These are phyloP conservation scores for Penicillium sclerotigenum DNA, from an alignment of 2,329 filamentous ascomycete species.

Conservation along the genomic window DNA sequence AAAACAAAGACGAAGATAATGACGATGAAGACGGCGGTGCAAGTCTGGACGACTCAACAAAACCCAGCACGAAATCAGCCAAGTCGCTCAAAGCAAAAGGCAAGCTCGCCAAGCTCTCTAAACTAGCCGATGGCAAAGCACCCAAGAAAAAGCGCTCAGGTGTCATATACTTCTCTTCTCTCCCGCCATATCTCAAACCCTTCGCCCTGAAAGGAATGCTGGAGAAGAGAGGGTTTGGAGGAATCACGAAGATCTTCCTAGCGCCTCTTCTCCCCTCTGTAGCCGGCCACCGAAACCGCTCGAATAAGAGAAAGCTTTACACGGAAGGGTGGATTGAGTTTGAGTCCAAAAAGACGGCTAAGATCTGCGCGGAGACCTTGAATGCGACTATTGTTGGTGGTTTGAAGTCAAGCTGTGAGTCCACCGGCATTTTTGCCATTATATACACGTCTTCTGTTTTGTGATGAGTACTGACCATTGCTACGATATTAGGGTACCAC, in stretches of 20 bases:
- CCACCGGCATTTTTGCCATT: not conserved
- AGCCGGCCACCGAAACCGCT: constrained; percentile 23
- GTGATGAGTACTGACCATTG: not conserved
- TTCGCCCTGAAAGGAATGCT: constrained; percentile 45
- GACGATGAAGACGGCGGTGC: constrained; percentile 12
- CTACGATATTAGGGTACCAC: constrained; percentile 30
- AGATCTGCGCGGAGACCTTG: constrained; percentile 45
- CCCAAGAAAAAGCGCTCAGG: constrained; percentile 38
- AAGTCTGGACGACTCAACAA: constrained; percentile 11
- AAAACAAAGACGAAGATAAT: constrained; percentile 9
- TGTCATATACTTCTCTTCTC: constrained; percentile 46
- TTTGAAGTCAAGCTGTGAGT: constrained; percentile 40
- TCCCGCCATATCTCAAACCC: constrained; percentile 50
- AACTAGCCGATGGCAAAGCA: constrained; percentile 5
- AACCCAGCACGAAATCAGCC: constrained; percentile 7
- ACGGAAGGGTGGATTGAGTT: constrained; percentile 50
- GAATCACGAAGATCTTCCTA: constrained; percentile 46
- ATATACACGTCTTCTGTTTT: not conserved
- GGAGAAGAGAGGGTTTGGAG: constrained; percentile 40
- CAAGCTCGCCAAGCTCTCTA: constrained; percentile 17
- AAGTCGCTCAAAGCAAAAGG: constrained; percentile 5
- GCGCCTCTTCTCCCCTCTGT: constrained; percentile 35
- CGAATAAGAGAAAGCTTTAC: constrained; percentile 45
- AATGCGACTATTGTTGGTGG: constrained; percentile 46
- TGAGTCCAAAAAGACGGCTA: constrained; percentile 41